Conservation (phyloP, 2,329 filamentous ascomycete genomes). For the Aspergillus piperis region DNA sequence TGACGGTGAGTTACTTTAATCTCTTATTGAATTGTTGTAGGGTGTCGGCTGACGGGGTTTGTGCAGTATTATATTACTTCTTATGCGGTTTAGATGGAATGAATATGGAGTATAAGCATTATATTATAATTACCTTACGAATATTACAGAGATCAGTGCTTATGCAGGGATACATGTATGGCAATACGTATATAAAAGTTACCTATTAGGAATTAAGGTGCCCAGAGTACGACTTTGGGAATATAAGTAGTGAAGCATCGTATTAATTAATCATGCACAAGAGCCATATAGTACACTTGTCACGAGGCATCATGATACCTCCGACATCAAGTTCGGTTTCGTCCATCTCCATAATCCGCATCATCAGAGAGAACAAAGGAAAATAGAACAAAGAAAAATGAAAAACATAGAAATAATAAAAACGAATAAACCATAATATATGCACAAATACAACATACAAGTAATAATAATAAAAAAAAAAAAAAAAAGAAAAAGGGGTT, state of each 20-base stretch:
- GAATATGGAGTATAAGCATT: too few relatives aligned
- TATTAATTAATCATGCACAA: neutral
- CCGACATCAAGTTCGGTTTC: neutral
- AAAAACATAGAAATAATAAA: neutral
- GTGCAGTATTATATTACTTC: slow-evolving; percentile 50
- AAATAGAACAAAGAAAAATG: neutral
- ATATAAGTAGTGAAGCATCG: neutral
- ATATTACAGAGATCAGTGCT: neutral
- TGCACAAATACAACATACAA: slow-evolving; percentile 16
- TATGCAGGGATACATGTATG: neutral
- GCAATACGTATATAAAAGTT: neutral
- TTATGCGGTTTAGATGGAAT: slow-evolving; percentile 30
- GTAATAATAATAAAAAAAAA: neutral
- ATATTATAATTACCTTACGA: neutral
- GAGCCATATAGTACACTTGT: neutral
- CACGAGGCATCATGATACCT: neutral
- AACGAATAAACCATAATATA: slow-evolving; percentile 6
- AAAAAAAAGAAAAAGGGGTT: neutral
- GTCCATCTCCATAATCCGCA: neutral
- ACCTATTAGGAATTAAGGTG: neutral
- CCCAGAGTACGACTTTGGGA: too few relatives aligned
- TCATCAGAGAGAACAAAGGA: slow-evolving; percentile 3
- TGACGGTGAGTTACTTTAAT: slow-evolving; percentile 42
- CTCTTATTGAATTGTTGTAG: neutral
- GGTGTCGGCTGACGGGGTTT: neutral